Conservation (phyloP, 495 filamentous ascomycete genomes). For the Hypoxylon cercidicola region DNA sequence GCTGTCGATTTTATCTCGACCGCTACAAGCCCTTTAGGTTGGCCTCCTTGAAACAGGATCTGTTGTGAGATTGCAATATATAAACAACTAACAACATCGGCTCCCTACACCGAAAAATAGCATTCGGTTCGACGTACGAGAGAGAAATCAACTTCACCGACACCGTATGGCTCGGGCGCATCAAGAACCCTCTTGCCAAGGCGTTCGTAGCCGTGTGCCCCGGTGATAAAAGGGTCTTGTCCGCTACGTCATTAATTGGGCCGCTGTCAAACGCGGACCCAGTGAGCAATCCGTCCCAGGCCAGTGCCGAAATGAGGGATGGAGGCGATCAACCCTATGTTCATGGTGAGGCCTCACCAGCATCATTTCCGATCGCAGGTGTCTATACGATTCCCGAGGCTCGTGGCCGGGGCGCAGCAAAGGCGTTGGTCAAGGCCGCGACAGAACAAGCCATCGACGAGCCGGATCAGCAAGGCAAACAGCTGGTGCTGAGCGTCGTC, state of each 20-base stretch:
- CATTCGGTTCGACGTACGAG: constrained; percentile 62
- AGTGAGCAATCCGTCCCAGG: constrained; percentile 39
- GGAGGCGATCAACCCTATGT: constrained; percentile 22
- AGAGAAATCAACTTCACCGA: constrained; percentile 55
- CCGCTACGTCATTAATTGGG: constrained; percentile 42
- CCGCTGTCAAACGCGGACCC: constrained; percentile 38
- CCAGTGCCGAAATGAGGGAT: constrained; percentile 28
- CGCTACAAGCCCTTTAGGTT: constrained; percentile 50
- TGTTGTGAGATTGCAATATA: background rate
- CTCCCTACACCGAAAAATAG: constrained; percentile 31
- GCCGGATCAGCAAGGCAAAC: constrained; percentile 36
- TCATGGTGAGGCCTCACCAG: constrained; percentile 13
- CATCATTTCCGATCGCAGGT: constrained; percentile 50
- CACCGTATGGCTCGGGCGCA: constrained; percentile 54
- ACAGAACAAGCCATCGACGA: constrained; percentile 43
- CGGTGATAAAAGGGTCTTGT: constrained; percentile 35
- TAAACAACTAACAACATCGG: constrained; percentile 12
- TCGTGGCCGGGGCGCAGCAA: constrained; percentile 56
- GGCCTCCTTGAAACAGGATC: constrained; percentile 44
- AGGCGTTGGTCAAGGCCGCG: constrained; percentile 51
- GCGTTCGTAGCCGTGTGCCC: constrained; percentile 54
- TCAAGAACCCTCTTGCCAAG: constrained; percentile 57
- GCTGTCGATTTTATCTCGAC: constrained; percentile 24
- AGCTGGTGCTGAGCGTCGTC: constrained; percentile 47
- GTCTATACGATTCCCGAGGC: constrained; percentile 59